Evolutionary conservation across 2,329 filamentous ascomycete genomes (phyloP).

Genomic region (Paraphoma chrysanthemicola): DNA sequence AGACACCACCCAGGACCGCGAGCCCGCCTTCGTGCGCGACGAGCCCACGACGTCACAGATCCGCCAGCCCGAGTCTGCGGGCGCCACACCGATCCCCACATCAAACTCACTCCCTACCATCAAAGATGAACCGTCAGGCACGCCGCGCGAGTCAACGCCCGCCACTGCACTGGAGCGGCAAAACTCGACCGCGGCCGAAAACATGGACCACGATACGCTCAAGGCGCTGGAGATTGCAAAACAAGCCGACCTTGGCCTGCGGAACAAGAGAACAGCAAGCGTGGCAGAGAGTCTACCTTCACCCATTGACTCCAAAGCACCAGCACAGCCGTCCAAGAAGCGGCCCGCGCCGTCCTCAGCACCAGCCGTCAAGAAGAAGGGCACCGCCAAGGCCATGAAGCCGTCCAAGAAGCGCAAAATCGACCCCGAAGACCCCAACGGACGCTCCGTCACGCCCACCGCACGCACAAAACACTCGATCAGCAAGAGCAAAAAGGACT

Average conservation of each 20-base stretch:
- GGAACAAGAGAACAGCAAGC: conserved; percentile 41
- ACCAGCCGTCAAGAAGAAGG: conserved; percentile 53
- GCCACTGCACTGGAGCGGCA: conserved; percentile 28
- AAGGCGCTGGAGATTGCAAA: conserved; percentile 55
- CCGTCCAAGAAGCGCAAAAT: conserved; percentile 56
- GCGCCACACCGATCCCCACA: conserved; percentile 11
- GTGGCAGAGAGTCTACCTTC: conserved; percentile 50
- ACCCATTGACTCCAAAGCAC: conserved; percentile 48
- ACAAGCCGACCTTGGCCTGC: conserved; percentile 53
- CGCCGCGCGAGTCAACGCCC: conserved; percentile 47
- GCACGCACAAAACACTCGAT: conserved; percentile 39
- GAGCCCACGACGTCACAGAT: conserved; percentile 37
- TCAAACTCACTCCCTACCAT: conserved; percentile 30
- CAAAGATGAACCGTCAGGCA: conserved; percentile 50
- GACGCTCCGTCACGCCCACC: conserved; percentile 52
- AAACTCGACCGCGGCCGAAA: conserved; percentile 25
- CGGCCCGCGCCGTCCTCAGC: conserved; percentile 50
- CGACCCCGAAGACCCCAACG: conserved; percentile 40
- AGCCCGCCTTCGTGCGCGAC: conserved; percentile 39
- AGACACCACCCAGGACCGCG: conserved; percentile 36
- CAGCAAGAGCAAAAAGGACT: conserved; percentile 47
- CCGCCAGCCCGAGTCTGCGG: conserved; percentile 26
- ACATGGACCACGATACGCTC: conserved; percentile 47
- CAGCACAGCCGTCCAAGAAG: conserved; percentile 48
- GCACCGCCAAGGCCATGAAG: conserved; percentile 55